A percentile compares a stretch with the other conserved stretches of the same genome.
Conservation (phyloP, 768 basidiomycete species). For the Podaxis sp. region DNA sequence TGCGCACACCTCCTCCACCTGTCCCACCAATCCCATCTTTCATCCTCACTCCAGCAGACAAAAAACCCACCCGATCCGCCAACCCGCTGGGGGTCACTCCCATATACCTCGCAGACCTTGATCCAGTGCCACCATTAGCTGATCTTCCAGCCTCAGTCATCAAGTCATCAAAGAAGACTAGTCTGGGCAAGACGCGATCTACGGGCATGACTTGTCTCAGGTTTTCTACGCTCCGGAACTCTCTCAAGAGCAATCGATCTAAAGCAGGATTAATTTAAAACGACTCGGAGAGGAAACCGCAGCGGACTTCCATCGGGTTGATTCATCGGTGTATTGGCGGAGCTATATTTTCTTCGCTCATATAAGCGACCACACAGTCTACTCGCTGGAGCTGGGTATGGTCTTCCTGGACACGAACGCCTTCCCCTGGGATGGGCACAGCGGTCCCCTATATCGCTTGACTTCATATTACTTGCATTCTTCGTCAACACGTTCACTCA, state of each 20-base stretch:
- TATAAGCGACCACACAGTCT: background rate
- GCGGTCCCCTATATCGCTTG: background rate
- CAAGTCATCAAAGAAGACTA: background rate
- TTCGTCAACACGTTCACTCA: background rate
- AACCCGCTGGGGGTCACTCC: slow-evolving; percentile 22
- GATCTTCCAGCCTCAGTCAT: slow-evolving; percentile 15
- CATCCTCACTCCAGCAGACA: slow-evolving; percentile 36
- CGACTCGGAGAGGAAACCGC: background rate
- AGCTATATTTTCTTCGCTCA: background rate
- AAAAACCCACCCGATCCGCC: slow-evolving; percentile 27
- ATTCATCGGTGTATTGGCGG: background rate
- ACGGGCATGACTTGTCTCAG: slow-evolving; percentile 46
- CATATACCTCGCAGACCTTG: slow-evolving; percentile 28
- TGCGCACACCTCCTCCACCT: slow-evolving; percentile 20
- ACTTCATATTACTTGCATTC: background rate
- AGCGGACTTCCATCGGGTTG: background rate
- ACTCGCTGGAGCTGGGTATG: background rate
- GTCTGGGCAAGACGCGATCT: slow-evolving; percentile 24
- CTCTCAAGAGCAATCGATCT: slow-evolving; percentile 15
- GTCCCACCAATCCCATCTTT: slow-evolving; percentile 53
- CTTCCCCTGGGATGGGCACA: background rate
- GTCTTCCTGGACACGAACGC: background rate
- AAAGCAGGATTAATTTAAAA: background rate
- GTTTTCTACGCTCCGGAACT: slow-evolving; percentile 42
- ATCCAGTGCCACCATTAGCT: slow-evolving; percentile 18